A percentile compares a stretch with the other conserved stretches of the same genome.
phyloP scores from a whole-genome alignment of 306 rosid species.

The Dryas drummondii region DNA sequence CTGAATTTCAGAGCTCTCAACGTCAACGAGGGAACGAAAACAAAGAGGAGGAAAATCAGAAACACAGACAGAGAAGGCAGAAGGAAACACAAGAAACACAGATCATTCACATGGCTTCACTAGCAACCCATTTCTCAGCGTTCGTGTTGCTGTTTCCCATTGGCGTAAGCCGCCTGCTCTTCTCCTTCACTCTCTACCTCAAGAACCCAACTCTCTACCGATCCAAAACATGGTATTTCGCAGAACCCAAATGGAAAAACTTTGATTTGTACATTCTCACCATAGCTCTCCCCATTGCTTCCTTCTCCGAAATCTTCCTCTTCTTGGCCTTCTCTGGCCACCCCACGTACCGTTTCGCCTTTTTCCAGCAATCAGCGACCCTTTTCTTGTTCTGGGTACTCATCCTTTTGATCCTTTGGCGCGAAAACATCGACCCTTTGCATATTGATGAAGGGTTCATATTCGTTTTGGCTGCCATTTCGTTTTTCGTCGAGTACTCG shows the following conservation, averaged over 20 bases:
- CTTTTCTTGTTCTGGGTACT: conserved; percentile 69
- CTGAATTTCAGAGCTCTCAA: not conserved
- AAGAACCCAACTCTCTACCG: conserved; percentile 67
- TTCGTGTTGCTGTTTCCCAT: conserved; percentile 59
- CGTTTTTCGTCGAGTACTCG: conserved; percentile 39
- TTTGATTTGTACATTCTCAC: conserved; percentile 63
- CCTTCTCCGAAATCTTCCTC: conserved; percentile 60
- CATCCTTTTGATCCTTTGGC: conserved; percentile 41
- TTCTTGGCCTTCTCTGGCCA: conserved; percentile 61
- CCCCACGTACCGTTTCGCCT: conserved; percentile 62
- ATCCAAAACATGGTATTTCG: conserved; percentile 73
- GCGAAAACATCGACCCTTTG: conserved; percentile 39
- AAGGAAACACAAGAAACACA: not conserved
- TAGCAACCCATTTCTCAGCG: conserved; percentile 70
- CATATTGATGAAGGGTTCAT: conserved; percentile 35
- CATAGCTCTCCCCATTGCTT: conserved; percentile 65
- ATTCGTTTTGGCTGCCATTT: conserved; percentile 39
- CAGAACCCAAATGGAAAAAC: conserved; percentile 71
- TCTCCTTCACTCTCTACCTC: conserved; percentile 71
- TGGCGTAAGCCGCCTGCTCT: conserved; percentile 67
- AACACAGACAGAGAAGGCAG: not conserved
- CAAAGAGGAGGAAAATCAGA: not conserved
- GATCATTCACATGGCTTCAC: conserved; percentile 53
- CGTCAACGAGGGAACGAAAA: conserved; percentile 4
- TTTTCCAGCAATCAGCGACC: conserved; percentile 60